Evolutionary conservation across 345 rosid species (phyloP), one percentile per base, ranked within the genome.

Genomic region (Bretschneidera sinensis): DNA sequence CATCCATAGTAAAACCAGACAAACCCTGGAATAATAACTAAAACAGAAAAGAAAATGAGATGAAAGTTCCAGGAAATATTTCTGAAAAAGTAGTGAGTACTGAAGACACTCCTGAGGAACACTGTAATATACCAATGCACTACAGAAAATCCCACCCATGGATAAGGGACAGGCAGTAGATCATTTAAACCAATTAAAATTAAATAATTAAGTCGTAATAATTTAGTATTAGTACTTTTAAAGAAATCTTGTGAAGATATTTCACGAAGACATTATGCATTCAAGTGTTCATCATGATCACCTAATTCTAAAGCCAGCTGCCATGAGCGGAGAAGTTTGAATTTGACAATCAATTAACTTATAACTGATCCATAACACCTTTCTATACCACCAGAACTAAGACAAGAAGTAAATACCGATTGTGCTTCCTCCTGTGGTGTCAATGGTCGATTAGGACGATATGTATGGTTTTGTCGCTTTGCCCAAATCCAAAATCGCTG

Each of bases 401-500:
- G 9, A 39, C 15, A 39, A 14, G 10, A 50, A 24, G 34, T 28
- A 59, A 64, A 66, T 87, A 88, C 99, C 63, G 84, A 74, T 72
- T 82, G 97, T 59, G 84, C 68, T 79, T 94, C 99, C 74, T 94
- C 99, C 59, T 75, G 92, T 19, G 92, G 78, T 47, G 81, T 77
- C 60, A 94, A 62, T 48, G 99, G 97, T 20, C 95, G 84, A 73
- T 90, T 85, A 19, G 96, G 99, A 68, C 99, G 97, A 67, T 90
- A 90, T 6, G 99, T 94, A 73, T 90, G 92, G 79, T 94, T 90
- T 69, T 86, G 97, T 47, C 97, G 82, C 89, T 94, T 94, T 56
- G 96, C 97, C 99, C 99, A 94, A 51, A 85, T 75, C 99, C 99
- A 94, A 69, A 81, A 94, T 43, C 99, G 82, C 71, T 84, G 99